Conservation (phyloP, 1,139 yeast genomes). For the Geotrichum cucujoidarum region DNA sequence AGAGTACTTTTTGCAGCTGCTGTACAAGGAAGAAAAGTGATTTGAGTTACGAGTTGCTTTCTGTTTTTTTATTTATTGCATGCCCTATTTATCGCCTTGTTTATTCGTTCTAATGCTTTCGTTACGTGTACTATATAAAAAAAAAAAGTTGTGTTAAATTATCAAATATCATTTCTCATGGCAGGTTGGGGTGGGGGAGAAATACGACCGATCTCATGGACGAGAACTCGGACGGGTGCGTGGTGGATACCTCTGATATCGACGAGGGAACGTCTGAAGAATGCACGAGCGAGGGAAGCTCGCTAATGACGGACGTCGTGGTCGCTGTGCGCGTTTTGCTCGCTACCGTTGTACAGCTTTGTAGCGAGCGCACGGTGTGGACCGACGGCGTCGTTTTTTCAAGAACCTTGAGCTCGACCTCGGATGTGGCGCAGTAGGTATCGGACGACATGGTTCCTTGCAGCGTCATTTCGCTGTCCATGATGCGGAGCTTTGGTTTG, state of each 20-base stretch:
- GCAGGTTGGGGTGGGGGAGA: too few relatives aligned
- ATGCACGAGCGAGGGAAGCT: slow-evolving; percentile 1
- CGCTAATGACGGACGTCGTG: not conserved
- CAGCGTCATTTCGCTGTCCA: not conserved
- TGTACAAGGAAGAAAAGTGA: slow-evolving; percentile 39
- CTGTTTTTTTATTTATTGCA: not conserved
- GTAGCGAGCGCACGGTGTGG: not conserved
- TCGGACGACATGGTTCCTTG: not conserved
- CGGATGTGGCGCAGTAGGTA: not conserved
- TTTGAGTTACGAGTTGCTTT: not conserved
- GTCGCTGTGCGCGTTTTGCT: not conserved
- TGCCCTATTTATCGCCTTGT: not conserved
- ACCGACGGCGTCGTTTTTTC: not conserved
- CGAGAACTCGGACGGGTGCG: too few relatives aligned
- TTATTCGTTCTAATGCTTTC: not conserved
- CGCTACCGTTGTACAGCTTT: not conserved
- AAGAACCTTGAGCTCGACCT: not conserved
- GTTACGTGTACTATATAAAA: too few relatives aligned
- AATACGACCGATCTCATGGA: too few relatives aligned
- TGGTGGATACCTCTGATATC: slow-evolving; percentile 7
- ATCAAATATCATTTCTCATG: too few relatives aligned
- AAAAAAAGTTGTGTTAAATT: not conserved
- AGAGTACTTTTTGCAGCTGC: slow-evolving; percentile 64
- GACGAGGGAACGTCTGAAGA: slow-evolving; percentile 3
- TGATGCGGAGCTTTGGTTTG: not conserved